These are phyloP conservation scores for Gossypium schwendimanii DNA, from an alignment of 441 rosid species.

Conservation along the genomic window DNA sequence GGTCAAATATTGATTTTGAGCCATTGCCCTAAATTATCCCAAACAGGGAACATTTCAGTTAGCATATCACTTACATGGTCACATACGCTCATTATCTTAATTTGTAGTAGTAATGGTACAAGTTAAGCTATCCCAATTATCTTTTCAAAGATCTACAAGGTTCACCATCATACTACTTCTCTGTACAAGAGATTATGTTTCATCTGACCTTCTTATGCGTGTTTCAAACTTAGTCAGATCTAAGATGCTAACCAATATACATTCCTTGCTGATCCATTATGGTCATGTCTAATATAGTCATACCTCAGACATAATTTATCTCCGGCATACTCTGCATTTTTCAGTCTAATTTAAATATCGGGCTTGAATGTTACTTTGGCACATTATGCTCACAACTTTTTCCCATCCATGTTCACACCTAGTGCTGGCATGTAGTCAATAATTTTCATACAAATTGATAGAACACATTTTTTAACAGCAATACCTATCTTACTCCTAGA, in stretches of 20 bases:
- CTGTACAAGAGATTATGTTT: neutral
- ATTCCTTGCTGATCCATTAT: neutral
- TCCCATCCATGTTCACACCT: neutral
- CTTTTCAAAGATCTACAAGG: neutral
- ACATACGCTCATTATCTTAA: neutral
- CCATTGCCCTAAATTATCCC: neutral
- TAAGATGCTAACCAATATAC: neutral
- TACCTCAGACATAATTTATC: constrained; percentile 1
- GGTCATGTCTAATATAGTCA: neutral
- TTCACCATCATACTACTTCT: neutral
- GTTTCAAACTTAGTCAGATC: neutral
- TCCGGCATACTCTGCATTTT: neutral
- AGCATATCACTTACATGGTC: neutral
- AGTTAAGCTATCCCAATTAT: neutral
- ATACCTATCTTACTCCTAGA: neutral
- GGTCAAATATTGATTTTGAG: neutral
- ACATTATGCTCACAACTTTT: neutral
- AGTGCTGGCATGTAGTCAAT: neutral
- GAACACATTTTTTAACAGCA: neutral
- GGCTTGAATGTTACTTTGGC: neutral
- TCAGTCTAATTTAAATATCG: neutral
- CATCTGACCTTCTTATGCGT: neutral
- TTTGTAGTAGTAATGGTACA: neutral
- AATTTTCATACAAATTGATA: neutral
- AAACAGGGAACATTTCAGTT: neutral